phyloP scores from a whole-genome alignment of 768 basidiomycete species.

The Suillus occidentalis region DNA sequence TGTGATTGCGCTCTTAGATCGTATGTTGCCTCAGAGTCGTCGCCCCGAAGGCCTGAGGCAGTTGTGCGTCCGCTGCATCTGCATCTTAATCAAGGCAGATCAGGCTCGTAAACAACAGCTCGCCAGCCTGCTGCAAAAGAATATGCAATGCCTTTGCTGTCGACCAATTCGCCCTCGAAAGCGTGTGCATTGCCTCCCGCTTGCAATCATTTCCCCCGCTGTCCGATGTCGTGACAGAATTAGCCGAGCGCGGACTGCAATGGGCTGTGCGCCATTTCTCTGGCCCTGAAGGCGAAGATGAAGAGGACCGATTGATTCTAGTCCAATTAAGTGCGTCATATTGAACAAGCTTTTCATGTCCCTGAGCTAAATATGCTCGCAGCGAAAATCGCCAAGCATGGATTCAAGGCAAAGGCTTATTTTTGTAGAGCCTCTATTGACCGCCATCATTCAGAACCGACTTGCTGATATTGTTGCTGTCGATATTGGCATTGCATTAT shows the following conservation, averaged over 20 bases:
- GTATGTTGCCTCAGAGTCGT: slow-evolving; percentile 15
- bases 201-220: slow-evolving; percentile 19
- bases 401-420: slow-evolving; percentile 43
- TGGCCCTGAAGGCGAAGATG: slow-evolving; percentile 26
- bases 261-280: slow-evolving; percentile 53
- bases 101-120: slow-evolving; percentile 20
- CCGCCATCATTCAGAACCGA: slow-evolving; percentile 60
- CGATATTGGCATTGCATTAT: slow-evolving; percentile 42
- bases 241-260: slow-evolving; percentile 50
- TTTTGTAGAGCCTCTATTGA: slow-evolving; percentile 72
- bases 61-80: slow-evolving; percentile 26
- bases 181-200: slow-evolving; percentile 33
- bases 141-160: slow-evolving; percentile 28
- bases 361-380: not conserved
- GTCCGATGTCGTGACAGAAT: slow-evolving; percentile 26
- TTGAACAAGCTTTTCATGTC: not conserved
- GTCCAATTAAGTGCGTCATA: slow-evolving; percentile 39
- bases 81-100: slow-evolving; percentile 27
- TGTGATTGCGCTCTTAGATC: slow-evolving; percentile 25
- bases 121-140: slow-evolving; percentile 25
- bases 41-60: not conserved
- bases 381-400: slow-evolving; percentile 18
- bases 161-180: slow-evolving; percentile 29
- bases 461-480: slow-evolving; percentile 45
- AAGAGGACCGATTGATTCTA: slow-evolving; percentile 23